phyloP scores from a whole-genome alignment of 208 protist genomes.

The Wallacemonas collosoma region DNA sequence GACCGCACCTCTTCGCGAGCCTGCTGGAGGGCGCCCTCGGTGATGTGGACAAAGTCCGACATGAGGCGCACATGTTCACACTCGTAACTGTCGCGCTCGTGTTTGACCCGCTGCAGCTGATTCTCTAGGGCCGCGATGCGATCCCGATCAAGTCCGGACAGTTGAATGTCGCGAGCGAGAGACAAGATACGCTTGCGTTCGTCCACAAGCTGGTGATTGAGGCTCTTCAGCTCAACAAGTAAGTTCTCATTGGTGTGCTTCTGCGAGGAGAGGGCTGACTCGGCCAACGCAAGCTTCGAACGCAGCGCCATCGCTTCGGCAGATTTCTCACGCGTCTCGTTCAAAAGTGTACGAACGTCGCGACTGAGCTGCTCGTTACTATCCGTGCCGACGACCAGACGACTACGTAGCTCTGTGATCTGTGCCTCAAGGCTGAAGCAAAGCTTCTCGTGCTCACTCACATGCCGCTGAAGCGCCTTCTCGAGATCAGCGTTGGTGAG shows the following conservation, averaged over 20 bases:
- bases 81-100: constrained; percentile 59
- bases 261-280: constrained; percentile 82
- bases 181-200: constrained; percentile 79
- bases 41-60: constrained; percentile 74
- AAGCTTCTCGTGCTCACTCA: constrained; percentile 63
- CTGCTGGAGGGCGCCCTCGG: constrained; percentile 61
- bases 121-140: constrained; percentile 54
- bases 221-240: constrained; percentile 75
- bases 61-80: constrained; percentile 76
- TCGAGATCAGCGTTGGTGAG: constrained; percentile 60
- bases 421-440: constrained; percentile 73
- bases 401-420: constrained; percentile 76
- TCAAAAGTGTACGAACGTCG: constrained; percentile 68
- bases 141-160: constrained; percentile 33
- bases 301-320: constrained; percentile 64
- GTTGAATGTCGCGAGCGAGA: constrained; percentile 61
- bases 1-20: constrained; percentile 64
- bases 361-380: constrained; percentile 80
- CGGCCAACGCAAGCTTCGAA: constrained; percentile 69
- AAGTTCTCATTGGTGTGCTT: constrained; percentile 84
- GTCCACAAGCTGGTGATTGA: constrained; percentile 74
- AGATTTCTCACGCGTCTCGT: constrained; percentile 67
- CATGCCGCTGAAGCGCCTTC: constrained; percentile 52
- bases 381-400: constrained; percentile 76
- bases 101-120: constrained; percentile 40